Evolutionary conservation across 768 basidiomycete genomes (phyloP).

Genomic region (Naganishia antarctica): DNA sequence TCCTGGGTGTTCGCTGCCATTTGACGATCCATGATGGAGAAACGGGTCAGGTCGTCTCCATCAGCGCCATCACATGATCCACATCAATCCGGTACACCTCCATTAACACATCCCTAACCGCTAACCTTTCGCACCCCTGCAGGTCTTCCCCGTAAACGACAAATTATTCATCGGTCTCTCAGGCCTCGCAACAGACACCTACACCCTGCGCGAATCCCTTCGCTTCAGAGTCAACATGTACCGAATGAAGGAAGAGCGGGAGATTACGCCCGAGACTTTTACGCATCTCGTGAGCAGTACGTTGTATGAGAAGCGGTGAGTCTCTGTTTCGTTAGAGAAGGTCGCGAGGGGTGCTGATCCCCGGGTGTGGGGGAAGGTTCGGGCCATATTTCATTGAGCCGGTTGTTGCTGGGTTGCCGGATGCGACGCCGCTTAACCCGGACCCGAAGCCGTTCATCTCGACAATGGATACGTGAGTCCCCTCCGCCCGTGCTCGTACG

Average conservation of each 20-base stretch:
- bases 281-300: slow-evolving; percentile 92
- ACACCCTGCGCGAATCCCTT: slow-evolving; percentile 82
- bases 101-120: no score
- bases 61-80: no score
- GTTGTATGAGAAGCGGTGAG: slow-evolving; percentile 76
- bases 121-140: not conserved
- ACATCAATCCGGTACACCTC: no score
- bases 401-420: slow-evolving; percentile 77
- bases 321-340: no score
- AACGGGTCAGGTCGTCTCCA: no score
- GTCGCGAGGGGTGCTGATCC: not conserved
- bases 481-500: not conserved
- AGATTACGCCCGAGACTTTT: slow-evolving; percentile 93
- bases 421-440: slow-evolving; percentile 52
- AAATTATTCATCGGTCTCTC: slow-evolving; percentile 85
- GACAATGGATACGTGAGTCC: slow-evolving; percentile 62
- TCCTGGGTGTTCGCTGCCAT: no score
- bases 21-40: no score
- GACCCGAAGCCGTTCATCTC: slow-evolving; percentile 86
- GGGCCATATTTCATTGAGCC: slow-evolving; percentile 96
- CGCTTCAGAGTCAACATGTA: slow-evolving; percentile 98
- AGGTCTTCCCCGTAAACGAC: slow-evolving; percentile 94
- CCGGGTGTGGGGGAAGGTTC: slow-evolving; percentile 53
- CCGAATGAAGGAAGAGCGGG: slow-evolving; percentile 96
- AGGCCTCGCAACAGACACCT: slow-evolving; percentile 87